These are phyloP conservation scores for Kazachstania taianensis DNA, from an alignment of 805 yeast species.

Conservation along the genomic window DNA sequence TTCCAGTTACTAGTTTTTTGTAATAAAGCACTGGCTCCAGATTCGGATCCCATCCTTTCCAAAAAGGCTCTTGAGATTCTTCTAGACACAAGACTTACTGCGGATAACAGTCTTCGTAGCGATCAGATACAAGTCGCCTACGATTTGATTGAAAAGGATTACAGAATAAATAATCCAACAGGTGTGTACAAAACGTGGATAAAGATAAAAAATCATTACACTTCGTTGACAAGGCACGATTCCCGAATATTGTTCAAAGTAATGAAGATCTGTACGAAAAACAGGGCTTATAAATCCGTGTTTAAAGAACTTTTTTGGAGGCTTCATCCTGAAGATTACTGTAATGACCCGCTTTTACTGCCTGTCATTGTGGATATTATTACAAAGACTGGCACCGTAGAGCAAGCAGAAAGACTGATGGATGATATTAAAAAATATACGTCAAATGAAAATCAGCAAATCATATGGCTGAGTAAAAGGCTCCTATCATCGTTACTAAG, in stretches of 20 bases:
- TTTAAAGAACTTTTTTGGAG: conserved; percentile 12
- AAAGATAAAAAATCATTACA: conserved; percentile 11
- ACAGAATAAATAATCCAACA: conserved; percentile 15
- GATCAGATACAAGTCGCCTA: conserved; percentile 15
- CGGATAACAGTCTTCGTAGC: conserved; percentile 4
- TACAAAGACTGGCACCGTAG: conserved; percentile 9
- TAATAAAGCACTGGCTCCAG: conserved; percentile 16
- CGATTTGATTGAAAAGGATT: conserved; percentile 16
- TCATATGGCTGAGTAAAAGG: conserved; percentile 14
- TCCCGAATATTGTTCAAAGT: conserved; percentile 19
- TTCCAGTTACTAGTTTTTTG: conserved; percentile 14
- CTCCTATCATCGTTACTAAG: conserved; percentile 17
- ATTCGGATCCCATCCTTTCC: conserved; percentile 7
- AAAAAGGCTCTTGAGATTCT: conserved; percentile 12
- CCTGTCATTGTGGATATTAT: conserved; percentile 18
- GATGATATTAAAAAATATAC: conserved; percentile 14
- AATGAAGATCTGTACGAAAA: conserved; percentile 13
- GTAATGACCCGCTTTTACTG: conserved; percentile 20
- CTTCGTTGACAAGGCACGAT: conserved; percentile 15
- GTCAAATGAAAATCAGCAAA: conserved; percentile 10
- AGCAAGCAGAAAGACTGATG: conserved; percentile 15
- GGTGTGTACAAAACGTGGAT: conserved; percentile 21
- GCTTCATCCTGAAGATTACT: conserved; percentile 15
- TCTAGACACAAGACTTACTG: conserved; percentile 7
- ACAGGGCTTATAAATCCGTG: conserved; percentile 14